Conservation (phyloP, 2,329 filamentous ascomycete species). For the Diaporthe caulivora region DNA sequence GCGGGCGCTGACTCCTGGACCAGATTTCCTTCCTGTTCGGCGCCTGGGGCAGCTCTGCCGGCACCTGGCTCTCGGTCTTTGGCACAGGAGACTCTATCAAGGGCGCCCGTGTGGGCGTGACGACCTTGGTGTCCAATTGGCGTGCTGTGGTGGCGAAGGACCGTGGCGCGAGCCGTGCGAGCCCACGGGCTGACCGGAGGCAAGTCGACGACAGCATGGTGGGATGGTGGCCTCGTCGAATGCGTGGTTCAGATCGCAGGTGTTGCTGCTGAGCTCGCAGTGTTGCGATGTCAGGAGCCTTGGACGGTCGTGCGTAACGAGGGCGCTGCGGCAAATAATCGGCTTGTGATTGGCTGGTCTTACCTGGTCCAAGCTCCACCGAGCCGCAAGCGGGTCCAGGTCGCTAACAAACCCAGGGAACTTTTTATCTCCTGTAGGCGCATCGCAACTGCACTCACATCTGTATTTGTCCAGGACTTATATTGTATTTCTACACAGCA, state of each 20-base stretch:
- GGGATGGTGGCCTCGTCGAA: conserved; percentile 17
- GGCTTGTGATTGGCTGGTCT: conserved; percentile 1
- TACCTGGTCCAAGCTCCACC: conserved; percentile 16
- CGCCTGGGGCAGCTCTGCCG: conserved; percentile 76
- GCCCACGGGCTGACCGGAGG: conserved; percentile 54
- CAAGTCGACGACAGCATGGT: conserved; percentile 62
- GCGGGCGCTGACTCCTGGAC: conserved; percentile 87
- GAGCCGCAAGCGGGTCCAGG: conserved; percentile 3
- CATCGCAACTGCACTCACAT: background rate
- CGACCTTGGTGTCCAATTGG: conserved; percentile 57
- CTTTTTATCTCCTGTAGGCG: background rate
- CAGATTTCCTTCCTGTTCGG: conserved; percentile 87
- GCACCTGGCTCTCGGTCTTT: conserved; percentile 55
- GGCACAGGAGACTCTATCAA: conserved; percentile 58
- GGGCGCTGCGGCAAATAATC: conserved; percentile 5
- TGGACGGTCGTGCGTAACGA: conserved; percentile 19
- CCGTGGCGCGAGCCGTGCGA: conserved; percentile 60
- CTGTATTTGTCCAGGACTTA: no score
- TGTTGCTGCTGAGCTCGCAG: conserved; percentile 3
- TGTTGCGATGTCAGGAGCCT: conserved; percentile 13
- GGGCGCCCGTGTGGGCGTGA: conserved; percentile 53
- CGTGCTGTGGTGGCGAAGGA: conserved; percentile 63
- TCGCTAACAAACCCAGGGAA: conserved; percentile 7
- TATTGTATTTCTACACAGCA: background rate
- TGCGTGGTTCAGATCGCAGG: background rate